Conservation (phyloP, 208 protist species). For the Acanthamoeba lenticulata region DNA sequence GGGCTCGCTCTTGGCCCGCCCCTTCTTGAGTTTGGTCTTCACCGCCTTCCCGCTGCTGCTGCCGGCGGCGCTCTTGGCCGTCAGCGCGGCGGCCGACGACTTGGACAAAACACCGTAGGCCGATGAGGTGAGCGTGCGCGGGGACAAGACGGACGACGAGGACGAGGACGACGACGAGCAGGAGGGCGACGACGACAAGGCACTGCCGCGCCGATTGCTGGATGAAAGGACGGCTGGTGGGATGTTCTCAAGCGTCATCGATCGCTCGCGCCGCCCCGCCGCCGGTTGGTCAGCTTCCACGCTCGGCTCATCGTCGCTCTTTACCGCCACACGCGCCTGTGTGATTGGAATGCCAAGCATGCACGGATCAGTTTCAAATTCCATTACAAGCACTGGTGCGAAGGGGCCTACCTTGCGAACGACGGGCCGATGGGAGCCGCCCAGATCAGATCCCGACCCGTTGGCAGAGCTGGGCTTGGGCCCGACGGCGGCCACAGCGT, state of each 20-base stretch:
- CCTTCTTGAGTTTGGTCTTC: background rate
- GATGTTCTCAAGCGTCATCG: background rate
- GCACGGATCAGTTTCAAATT: no score
- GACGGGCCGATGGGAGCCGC: background rate
- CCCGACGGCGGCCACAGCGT: background rate
- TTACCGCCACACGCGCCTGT: background rate
- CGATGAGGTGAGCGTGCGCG: background rate
- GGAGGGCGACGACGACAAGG: background rate
- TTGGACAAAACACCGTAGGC: background rate
- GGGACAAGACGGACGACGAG: background rate
- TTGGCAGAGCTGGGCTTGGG: background rate
- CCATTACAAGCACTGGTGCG: background rate
- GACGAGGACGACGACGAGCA: background rate
- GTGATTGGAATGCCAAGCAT: no score
- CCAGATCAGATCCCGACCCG: background rate
- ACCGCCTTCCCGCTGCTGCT: background rate
- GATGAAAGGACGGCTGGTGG: background rate
- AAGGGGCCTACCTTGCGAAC: background rate
- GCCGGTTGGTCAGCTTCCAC: background rate
- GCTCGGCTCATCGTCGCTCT: constrained; percentile 3
- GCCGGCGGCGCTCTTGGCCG: background rate
- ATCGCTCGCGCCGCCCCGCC: background rate
- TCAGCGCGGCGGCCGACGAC: background rate
- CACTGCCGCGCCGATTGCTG: background rate
- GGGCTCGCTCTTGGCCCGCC: background rate